phyloP scores from a whole-genome alignment of 805 yeast species.

The Clavispora santaluciae region DNA sequence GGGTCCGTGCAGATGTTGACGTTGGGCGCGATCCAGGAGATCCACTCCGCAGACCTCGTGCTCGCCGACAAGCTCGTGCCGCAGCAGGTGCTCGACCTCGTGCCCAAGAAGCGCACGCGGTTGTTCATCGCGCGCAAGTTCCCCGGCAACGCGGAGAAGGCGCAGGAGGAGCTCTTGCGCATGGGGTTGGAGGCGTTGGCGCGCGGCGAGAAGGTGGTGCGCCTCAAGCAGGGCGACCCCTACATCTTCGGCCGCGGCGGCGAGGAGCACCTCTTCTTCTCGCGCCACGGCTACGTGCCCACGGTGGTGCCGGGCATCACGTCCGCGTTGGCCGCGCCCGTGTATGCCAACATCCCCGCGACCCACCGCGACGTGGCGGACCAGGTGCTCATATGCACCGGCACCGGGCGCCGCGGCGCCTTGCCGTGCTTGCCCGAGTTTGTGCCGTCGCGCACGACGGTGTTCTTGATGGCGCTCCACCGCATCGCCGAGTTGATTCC shows the following conservation, averaged over 20 bases:
- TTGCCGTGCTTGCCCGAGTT: constrained; percentile 75
- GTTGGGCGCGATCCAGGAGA: constrained; percentile 76
- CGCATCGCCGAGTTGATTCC: constrained; percentile 57
- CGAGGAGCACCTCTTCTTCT: constrained; percentile 75
- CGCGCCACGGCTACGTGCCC: constrained; percentile 63
- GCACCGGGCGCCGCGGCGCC: constrained; percentile 86
- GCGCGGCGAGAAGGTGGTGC: constrained; percentile 71
- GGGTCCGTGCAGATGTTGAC: constrained; percentile 82
- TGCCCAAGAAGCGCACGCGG: constrained; percentile 66
- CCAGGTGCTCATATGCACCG: constrained; percentile 89
- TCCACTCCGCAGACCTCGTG: constrained; percentile 75
- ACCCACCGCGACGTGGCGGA: constrained; percentile 91
- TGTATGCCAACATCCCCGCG: constrained; percentile 77
- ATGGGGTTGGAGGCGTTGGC: constrained; percentile 62
- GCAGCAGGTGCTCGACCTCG: constrained; percentile 71
- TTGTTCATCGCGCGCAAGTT: constrained; percentile 86
- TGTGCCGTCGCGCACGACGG: constrained; percentile 68
- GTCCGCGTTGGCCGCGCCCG: constrained; percentile 85
- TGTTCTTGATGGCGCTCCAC: constrained; percentile 87
- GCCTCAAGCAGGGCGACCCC: constrained; percentile 96
- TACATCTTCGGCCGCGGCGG: constrained; percentile 96
- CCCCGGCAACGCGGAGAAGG: constrained; percentile 94
- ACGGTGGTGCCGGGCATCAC: constrained; percentile 82
- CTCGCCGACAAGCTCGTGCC: constrained; percentile 93
- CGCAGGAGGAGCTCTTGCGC: constrained; percentile 78